Evolutionary conservation across 345 rosid species (phyloP).

Genomic region (Populus tremula): DNA sequence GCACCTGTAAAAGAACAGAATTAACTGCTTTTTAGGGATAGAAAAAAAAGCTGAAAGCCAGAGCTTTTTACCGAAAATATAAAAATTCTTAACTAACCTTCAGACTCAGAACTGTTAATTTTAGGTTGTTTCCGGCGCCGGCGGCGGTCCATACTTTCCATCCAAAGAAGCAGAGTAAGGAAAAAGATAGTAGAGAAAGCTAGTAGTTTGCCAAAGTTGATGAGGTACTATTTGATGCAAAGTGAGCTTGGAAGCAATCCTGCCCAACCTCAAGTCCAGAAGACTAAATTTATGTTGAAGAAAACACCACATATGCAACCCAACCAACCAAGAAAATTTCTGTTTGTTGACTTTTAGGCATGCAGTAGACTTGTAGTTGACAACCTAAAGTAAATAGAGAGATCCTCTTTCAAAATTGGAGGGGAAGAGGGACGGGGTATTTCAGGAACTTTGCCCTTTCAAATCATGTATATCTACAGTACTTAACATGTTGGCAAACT

Average conservation of each 20-base stretch:
- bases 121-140: neutral
- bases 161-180: neutral
- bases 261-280: neutral
- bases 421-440: neutral
- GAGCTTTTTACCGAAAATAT: neutral
- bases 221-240: neutral
- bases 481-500: too few species aligned
- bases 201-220: neutral
- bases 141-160: neutral
- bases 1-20: neutral
- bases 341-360: constrained; percentile 4
- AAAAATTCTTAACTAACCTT: neutral
- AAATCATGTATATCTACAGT: too few species aligned
- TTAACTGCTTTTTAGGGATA: neutral
- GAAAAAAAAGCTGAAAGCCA: neutral
- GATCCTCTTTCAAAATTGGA: neutral
- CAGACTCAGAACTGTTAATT: constrained; percentile 1
- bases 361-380: neutral
- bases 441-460: neutral
- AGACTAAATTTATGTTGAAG: neutral
- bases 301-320: neutral
- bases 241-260: neutral
- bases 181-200: neutral
- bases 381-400: neutral
- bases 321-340: constrained; percentile 1